Conservation (phyloP, 2,329 filamentous ascomycete species). For the Epicoccum sorghinum region DNA sequence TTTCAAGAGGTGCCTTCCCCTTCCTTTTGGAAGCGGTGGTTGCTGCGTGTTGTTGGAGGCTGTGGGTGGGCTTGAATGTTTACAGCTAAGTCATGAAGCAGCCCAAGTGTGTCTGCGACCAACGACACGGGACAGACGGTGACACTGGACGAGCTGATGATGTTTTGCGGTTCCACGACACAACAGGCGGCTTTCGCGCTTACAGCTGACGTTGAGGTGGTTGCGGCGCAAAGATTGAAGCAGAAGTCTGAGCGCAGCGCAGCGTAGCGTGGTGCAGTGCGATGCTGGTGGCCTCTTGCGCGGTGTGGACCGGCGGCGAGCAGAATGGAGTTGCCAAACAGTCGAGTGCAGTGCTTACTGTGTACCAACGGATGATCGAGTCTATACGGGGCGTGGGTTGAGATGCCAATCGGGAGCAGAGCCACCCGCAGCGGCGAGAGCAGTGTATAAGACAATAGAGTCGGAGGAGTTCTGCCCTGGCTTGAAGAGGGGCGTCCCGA, state of each 20-base stretch:
- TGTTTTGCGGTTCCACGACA: constrained; percentile 22
- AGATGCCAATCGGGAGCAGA: constrained; percentile 31
- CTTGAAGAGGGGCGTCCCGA: constrained; percentile 33
- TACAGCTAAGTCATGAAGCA: constrained; percentile 2
- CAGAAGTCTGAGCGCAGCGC: background rate
- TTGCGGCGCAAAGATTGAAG: background rate
- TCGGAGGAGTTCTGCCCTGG: constrained; percentile 25
- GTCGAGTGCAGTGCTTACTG: background rate
- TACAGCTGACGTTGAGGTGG: constrained; percentile 11
- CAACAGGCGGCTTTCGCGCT: constrained; percentile 29
- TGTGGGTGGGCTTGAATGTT: background rate
- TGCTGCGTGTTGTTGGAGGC: constrained; percentile 1
- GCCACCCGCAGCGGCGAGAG: constrained; percentile 36
- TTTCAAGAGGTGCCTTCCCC: background rate
- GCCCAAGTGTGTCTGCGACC: constrained; percentile 1
- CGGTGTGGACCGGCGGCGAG: constrained; percentile 6
- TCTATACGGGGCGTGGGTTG: constrained; percentile 21
- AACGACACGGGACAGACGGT: constrained; percentile 14
- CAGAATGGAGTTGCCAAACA: background rate
- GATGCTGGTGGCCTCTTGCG: constrained; percentile 3
- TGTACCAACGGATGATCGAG: constrained; percentile 9
- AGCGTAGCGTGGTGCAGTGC: background rate
- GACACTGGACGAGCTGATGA: constrained; percentile 16
- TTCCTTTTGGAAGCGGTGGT: too few relatives aligned
- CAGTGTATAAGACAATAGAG: constrained; percentile 38